These are phyloP conservation scores for Mycocentrospora acerina DNA, from an alignment of 2,329 filamentous ascomycete genomes.

Conservation along the genomic window DNA sequence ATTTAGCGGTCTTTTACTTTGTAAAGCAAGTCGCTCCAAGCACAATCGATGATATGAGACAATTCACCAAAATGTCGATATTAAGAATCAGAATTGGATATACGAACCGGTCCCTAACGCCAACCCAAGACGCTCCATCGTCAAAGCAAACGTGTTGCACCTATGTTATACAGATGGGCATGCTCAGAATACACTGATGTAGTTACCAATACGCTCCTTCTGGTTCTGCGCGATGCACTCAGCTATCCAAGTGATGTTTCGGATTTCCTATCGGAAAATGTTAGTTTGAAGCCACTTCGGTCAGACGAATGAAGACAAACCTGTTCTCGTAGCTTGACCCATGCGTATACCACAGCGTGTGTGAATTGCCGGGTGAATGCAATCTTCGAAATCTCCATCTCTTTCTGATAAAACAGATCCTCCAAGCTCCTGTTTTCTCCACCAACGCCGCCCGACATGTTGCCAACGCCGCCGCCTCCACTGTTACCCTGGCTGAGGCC, in stretches of 20 bases:
- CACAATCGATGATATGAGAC: neutral
- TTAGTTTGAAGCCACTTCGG: constrained; percentile 13
- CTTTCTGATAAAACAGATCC: constrained; percentile 98
- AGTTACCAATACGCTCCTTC: constrained; percentile 98
- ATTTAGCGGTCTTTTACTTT: too few species aligned
- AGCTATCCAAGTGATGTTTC: constrained; percentile 99
- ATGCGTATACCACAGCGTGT: constrained; percentile 91
- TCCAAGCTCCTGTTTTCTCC: constrained; percentile 87
- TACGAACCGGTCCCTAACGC: constrained; percentile 34
- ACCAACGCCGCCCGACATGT: constrained; percentile 79
- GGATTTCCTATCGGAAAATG: constrained; percentile 73
- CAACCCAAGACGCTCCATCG: constrained; percentile 27
- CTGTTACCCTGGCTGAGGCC: constrained; percentile 72
- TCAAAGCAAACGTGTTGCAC: constrained; percentile 29
- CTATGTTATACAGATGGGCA: constrained; percentile 19
- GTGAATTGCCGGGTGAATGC: constrained; percentile 97
- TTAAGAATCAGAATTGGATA: constrained; percentile 23
- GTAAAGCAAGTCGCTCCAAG: too few species aligned
- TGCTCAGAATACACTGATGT: constrained; percentile 83
- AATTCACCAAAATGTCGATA: constrained; percentile 19
- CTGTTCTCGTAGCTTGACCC: constrained; percentile 97
- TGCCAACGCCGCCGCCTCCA: constrained; percentile 68
- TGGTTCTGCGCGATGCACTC: constrained; percentile 99
- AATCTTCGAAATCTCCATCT: constrained; percentile 96
- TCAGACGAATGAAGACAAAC: constrained; percentile 54